Base-by-base conservation (phyloP, 176 grass and related monocot species). In the Musa troglodytarum region DNA sequence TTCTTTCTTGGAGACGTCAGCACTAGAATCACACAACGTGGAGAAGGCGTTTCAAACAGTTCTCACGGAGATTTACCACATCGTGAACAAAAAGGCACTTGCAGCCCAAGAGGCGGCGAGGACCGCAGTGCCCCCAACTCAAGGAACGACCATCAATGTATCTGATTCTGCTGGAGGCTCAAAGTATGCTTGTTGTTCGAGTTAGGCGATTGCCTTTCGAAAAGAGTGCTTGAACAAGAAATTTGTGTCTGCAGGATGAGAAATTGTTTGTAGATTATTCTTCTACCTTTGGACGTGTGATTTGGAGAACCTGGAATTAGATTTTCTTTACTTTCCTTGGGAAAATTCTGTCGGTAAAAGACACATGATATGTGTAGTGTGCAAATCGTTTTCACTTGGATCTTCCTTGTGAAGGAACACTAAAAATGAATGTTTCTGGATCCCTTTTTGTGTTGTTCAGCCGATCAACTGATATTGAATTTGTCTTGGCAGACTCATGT, bases 1-100 rank as follows among this genome's bases (percentile, higher is more conserved):
- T 5, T 85, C 89, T 29, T 91, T 83, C 70, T 80, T 87, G 14
- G 89, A 91, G 82, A 91, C 89, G 8, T 91, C 89, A 24, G 85
- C 89, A 7, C 24, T 88, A 76, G 85, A 87, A 67, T 85, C 89
- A 6, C 2, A 78, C 71, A 91, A 88, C 53, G 72, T 91, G 25
- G 85, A 91, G 82, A 91, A 81, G 77, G 89, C 89, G 3, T 87
- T 87, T 25, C 89, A 88, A 10, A 85, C 83, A 11, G 57, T 85
- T 51, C 12, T 85, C 53, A 81, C 82, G 8, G 89, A 85, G 83
- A 91, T 91, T 71, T 85, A 87, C 34, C 85, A 91, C 64, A 91
- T 77, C 22, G 81, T 91, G 8, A 91, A 80, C 77, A 91, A 85
- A 74, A 91, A 91, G 71, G 82, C 85, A 53, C 89, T 91, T 25